phyloP scores from a whole-genome alignment of 2,329 filamentous ascomycete species.

The Monosporascus sp. region DNA sequence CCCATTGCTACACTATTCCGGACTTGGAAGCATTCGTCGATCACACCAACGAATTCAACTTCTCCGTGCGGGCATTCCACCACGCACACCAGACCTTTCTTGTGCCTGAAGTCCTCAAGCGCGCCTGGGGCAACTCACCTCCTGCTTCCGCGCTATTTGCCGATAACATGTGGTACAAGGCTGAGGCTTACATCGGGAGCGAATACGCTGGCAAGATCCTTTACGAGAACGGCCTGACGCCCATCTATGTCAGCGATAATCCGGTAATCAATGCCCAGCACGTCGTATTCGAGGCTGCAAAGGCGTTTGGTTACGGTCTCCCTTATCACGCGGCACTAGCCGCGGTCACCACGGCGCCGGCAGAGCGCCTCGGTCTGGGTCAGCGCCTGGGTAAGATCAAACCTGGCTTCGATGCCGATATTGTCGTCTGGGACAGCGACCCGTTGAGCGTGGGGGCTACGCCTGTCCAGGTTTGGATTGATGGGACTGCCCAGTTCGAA shows the following conservation, averaged over 20 bases:
- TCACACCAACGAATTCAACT: constrained; percentile 68
- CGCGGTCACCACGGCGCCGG: constrained; percentile 54
- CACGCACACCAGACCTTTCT: constrained; percentile 65
- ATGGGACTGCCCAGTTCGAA: constrained; percentile 54
- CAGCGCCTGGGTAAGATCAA: constrained; percentile 57
- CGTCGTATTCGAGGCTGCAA: constrained; percentile 61
- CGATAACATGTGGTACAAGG: constrained; percentile 70
- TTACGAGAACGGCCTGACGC: constrained; percentile 59
- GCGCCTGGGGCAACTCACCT: constrained; percentile 48
- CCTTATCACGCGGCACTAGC: constrained; percentile 57
- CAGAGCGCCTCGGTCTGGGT: constrained; percentile 52
- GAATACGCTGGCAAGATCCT: constrained; percentile 63
- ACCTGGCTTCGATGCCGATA: constrained; percentile 56
- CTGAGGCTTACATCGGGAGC: constrained; percentile 60
- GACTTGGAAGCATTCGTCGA: constrained; percentile 66
- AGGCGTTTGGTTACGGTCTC: constrained; percentile 55
- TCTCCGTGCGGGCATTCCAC: constrained; percentile 62
- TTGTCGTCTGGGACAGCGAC: constrained; percentile 60
- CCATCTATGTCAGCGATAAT: constrained; percentile 67
- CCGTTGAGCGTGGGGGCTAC: constrained; percentile 55
- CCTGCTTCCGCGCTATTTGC: constrained; percentile 63
- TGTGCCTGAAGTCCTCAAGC: constrained; percentile 60
- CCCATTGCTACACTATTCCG: constrained; percentile 66
- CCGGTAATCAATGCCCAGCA: constrained; percentile 67
- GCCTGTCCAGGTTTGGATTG: constrained; percentile 60